These are phyloP conservation scores for Bathelium albidoporum DNA, from an alignment of 495 filamentous ascomycete species.

Conservation along the genomic window DNA sequence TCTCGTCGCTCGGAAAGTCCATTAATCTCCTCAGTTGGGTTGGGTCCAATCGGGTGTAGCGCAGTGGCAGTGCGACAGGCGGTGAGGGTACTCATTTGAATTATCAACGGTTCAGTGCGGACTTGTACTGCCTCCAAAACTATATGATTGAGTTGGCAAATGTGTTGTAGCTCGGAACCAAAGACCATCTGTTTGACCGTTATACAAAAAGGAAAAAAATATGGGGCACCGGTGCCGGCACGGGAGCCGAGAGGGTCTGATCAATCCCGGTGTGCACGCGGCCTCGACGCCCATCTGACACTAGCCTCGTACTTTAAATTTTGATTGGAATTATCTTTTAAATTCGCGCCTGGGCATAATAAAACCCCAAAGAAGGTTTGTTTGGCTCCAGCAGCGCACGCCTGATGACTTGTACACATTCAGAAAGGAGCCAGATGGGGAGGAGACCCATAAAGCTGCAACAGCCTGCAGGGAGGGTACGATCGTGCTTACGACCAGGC, in stretches of 20 bases:
- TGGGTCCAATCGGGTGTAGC: too few species aligned
- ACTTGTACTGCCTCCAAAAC: background rate
- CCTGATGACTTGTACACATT: background rate
- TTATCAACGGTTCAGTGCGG: background rate
- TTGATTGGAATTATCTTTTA: background rate
- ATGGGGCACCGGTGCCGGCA: slow-evolving; percentile 2
- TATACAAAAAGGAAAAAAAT: background rate
- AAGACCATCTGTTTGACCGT: background rate
- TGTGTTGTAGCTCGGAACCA: slow-evolving; percentile 1
- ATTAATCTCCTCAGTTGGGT: too few species aligned
- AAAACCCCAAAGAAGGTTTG: background rate
- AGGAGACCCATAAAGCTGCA: background rate
- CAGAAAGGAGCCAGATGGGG: background rate
- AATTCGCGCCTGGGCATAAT: background rate
- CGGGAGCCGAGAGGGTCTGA: background rate
- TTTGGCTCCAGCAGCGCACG: background rate
- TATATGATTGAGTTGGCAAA: background rate
- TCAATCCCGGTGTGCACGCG: background rate
- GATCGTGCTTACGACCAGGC: background rate
- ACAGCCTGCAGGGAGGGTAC: background rate
- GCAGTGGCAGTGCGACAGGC: background rate
- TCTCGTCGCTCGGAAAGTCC: too few species aligned
- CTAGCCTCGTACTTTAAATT: background rate
- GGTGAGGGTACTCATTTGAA: background rate
- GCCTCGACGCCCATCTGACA: background rate